These are phyloP conservation scores for Paecilomyces niveus DNA, from an alignment of 2,329 filamentous ascomycete species.

Conservation along the genomic window DNA sequence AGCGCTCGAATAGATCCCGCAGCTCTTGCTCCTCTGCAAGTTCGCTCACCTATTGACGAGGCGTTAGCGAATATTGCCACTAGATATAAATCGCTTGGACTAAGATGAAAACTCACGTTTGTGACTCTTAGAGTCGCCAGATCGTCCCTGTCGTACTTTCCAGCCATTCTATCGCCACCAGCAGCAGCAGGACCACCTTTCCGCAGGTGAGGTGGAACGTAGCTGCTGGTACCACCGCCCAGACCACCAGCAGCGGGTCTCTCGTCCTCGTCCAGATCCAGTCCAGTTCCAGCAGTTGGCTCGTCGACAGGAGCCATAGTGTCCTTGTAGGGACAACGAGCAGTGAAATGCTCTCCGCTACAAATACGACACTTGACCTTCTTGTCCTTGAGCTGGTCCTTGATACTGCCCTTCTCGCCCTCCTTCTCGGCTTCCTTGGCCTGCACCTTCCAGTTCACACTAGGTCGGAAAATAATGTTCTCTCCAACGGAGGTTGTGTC, in stretches of 20 bases:
- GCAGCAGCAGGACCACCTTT: slow-evolving; percentile 51
- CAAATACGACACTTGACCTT: slow-evolving; percentile 99
- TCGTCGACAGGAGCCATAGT: slow-evolving; percentile 74
- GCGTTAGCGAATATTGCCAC: slow-evolving; percentile 15
- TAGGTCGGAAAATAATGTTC: slow-evolving; percentile 95
- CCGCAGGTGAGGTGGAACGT: slow-evolving; percentile 89
- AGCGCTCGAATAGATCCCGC: slow-evolving; percentile 96
- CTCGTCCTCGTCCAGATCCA: slow-evolving; percentile 39
- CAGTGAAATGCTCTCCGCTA: slow-evolving; percentile 97
- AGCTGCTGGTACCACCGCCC: slow-evolving; percentile 67
- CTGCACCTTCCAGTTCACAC: slow-evolving; percentile 87
- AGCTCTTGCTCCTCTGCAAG: slow-evolving; percentile 94
- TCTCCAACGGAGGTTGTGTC: slow-evolving; percentile 93
- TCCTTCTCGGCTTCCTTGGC: slow-evolving; percentile 61
- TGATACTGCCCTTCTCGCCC: slow-evolving; percentile 54
- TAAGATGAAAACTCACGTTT: slow-evolving; percentile 61
- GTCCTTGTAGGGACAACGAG: slow-evolving; percentile 98
- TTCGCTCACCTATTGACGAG: slow-evolving; percentile 67
- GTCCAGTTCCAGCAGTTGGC: slow-evolving; percentile 30
- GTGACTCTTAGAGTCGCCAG: slow-evolving; percentile 93
- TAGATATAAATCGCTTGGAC: neutral
- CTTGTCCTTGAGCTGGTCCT: slow-evolving; percentile 81
- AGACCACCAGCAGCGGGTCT: slow-evolving; percentile 48
- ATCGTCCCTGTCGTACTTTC: slow-evolving; percentile 96
- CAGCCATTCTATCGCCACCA: slow-evolving; percentile 70